Evolutionary conservation across 345 rosid genomes (phyloP).

Genomic region (Passiflora organensis): DNA sequence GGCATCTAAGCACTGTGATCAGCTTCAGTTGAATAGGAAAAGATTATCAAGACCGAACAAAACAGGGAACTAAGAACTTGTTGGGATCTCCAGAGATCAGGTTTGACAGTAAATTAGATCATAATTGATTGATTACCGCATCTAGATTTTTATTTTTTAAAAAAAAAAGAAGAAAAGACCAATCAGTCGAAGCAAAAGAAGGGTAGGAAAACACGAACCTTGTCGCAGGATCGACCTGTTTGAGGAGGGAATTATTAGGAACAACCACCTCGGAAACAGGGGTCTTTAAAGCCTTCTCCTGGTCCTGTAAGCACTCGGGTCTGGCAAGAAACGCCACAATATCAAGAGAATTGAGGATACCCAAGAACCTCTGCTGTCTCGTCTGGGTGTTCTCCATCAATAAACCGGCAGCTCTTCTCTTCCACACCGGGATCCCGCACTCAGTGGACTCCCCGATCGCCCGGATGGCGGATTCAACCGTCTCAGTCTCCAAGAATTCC

Average conservation of each 20-base stretch:
- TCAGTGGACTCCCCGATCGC: conserved; percentile 88
- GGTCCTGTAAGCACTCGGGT: conserved; percentile 74
- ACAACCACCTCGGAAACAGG: conserved; percentile 70
- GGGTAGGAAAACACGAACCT: conserved; percentile 35
- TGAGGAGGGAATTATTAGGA: conserved; percentile 55
- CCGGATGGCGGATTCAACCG: conserved; percentile 70
- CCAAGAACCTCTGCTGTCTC: conserved; percentile 83
- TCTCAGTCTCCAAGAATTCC: conserved; percentile 80
- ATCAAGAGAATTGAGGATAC: conserved; percentile 81
- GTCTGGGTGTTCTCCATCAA: conserved; percentile 55
- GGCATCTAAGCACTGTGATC: no score
- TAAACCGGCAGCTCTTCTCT: conserved; percentile 49
- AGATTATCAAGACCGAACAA: no score
- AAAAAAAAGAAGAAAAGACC: neutral
- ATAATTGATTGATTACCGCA: no score
- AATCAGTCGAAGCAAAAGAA: neutral
- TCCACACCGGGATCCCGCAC: conserved; percentile 94
- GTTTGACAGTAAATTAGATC: no score
- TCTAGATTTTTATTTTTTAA: no score
- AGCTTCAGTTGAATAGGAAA: no score
- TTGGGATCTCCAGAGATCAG: no score
- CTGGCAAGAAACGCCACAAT: conserved; percentile 71
- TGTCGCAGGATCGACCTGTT: conserved; percentile 90
- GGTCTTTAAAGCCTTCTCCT: conserved; percentile 69
- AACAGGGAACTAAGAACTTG: no score